Evolutionary conservation across 257 asterid species (phyloP), one percentile per base, ranked within the genome.

Genomic region (Solanum pinnatisectum): DNA sequence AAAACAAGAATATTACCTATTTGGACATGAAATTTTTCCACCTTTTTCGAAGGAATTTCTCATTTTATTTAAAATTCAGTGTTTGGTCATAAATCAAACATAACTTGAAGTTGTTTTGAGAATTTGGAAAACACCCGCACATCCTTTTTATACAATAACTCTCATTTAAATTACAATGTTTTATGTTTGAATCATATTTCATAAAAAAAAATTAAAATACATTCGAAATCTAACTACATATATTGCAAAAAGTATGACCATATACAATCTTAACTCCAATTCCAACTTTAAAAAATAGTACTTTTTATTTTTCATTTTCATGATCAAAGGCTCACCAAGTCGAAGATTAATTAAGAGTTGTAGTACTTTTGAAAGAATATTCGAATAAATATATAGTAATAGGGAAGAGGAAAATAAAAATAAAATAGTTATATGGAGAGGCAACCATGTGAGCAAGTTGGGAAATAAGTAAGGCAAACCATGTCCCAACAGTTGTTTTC

Each of bases 391-490:
- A 25, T 12, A 63, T 2, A 65, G 6, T 73, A 79, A 30, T 49
- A 11, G 44, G 85, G 40, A 81, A 30, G 6, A 30, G 68, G 40
- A 81, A 82, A 4, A 16, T 10, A 39, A 44, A 81, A 16, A 18
- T 46, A 46, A 9, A 22, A 10, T 27, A 79, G 6, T 42, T 44
- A 42, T 79, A 46, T 44, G 30, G 27, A 27, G 68, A 81, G 65
- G 67, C 68, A 49, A 82, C 44, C 86, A 82, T 82, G 86, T 82
- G 86, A 82, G n/a, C 86, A 82, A 82, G 86, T 82, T 82, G 86
- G 44, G 20, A 82, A 82, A 49, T 10, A 82, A 82, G 86, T 49
- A 82, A 82, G 86, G 86, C 86, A 49, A 74, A 49, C 32, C 86
- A 82, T 82, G 86, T 49, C 86, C 86, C 85, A 82, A 82, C 70